Conservation (phyloP, 768 basidiomycete species). For the Mycena galopus region DNA sequence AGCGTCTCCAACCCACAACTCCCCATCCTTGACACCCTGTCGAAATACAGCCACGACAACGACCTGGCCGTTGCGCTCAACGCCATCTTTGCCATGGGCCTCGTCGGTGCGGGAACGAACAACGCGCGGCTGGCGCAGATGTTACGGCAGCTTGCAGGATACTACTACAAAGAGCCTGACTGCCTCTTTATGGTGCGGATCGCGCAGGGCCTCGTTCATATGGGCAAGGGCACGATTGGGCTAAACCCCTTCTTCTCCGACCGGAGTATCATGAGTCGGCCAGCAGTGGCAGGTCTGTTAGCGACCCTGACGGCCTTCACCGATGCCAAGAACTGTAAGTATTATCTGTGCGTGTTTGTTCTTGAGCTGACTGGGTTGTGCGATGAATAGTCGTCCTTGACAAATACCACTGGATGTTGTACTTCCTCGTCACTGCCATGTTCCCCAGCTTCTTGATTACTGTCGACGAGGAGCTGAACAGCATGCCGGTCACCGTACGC, state of each 20-base stretch:
- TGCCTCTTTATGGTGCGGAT: slow-evolving; percentile 97
- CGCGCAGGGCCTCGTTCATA: slow-evolving; percentile 96
- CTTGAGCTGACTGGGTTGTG: slow-evolving; percentile 11
- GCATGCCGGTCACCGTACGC: slow-evolving; percentile 90
- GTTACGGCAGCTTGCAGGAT: slow-evolving; percentile 96
- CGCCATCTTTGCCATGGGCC: slow-evolving; percentile 98
- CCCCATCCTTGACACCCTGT: slow-evolving; percentile 94
- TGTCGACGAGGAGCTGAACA: slow-evolving; percentile 91
- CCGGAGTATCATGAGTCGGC: slow-evolving; percentile 88
- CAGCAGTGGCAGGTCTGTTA: slow-evolving; percentile 90
- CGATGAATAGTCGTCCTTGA: slow-evolving; percentile 82
- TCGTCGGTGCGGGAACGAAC: slow-evolving; percentile 98
- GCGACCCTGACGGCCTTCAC: slow-evolving; percentile 93
- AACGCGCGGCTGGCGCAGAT: slow-evolving; percentile 98
- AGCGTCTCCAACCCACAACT: slow-evolving; percentile 97
- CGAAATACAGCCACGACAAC: slow-evolving; percentile 98
- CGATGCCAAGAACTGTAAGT: slow-evolving; percentile 93
- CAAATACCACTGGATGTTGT: slow-evolving; percentile 99
- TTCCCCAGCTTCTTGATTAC: slow-evolving; percentile 99
- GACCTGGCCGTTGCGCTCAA: slow-evolving; percentile 97
- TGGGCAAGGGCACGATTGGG: slow-evolving; percentile 99
- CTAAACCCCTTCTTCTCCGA: slow-evolving; percentile 98
- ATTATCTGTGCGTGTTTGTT: not conserved
- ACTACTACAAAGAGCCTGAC: slow-evolving; percentile 97
- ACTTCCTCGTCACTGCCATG: slow-evolving; percentile 96